These are phyloP conservation scores for Echinosophora koreensis DNA, from an alignment of 306 rosid genomes.

Conservation along the genomic window DNA sequence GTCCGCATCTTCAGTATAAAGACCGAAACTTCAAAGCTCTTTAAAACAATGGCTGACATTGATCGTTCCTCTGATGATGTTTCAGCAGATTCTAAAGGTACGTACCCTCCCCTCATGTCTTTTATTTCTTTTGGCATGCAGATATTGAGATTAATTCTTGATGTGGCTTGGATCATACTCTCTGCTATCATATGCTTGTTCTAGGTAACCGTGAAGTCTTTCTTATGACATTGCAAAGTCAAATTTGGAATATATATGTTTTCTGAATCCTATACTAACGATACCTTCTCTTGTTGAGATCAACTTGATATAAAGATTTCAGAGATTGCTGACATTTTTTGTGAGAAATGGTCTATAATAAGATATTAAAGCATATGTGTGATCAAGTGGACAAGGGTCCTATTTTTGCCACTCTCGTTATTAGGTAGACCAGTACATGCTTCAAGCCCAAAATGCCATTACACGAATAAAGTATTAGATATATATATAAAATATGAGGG, in stretches of 20 bases:
- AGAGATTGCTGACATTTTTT: not conserved
- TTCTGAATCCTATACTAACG: not conserved
- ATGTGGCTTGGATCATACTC: not conserved
- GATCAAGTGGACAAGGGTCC: no score
- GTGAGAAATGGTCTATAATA: no score
- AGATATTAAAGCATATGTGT: no score
- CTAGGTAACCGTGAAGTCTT: not conserved
- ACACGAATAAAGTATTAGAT: no score
- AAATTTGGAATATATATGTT: not conserved
- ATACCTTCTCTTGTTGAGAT: not conserved
- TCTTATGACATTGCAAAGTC: conserved; percentile 12
- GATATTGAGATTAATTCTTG: not conserved
- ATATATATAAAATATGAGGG: no score
- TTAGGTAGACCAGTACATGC: no score
- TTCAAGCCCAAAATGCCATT: no score
- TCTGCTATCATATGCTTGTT: not conserved
- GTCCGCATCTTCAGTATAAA: not conserved
- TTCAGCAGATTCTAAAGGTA: conserved; percentile 69
- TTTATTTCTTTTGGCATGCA: not conserved
- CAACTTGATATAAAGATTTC: not conserved
- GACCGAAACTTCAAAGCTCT: conserved; percentile 31
- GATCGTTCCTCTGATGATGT: conserved; percentile 57
- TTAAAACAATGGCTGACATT: conserved; percentile 64
- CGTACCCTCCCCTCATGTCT: conserved; percentile 35
- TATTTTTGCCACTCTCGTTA: no score